Base-by-base conservation (phyloP, 495 filamentous ascomycete genomes). In the Neurospora sp. region DNA sequence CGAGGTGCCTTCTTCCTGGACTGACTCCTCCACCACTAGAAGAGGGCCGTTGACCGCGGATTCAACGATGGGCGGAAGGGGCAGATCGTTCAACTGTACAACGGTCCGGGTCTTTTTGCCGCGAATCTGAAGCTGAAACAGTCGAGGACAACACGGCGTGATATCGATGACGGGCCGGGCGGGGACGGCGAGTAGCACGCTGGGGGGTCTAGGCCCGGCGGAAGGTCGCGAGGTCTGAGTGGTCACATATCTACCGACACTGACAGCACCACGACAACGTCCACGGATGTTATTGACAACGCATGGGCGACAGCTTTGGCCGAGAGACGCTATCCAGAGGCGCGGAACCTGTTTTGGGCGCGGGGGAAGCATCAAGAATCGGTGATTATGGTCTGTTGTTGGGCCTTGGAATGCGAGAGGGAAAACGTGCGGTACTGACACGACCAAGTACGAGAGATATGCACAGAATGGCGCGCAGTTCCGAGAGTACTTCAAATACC, bases 11-110 rank as follows among this genome's bases (percentile, higher is more conserved):
- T 65, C 53, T 18, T 37, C 53, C 27, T 35, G 53, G 53, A 65
- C 53, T 18, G 53, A 65, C 31, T 65, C 53, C 53, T 65, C 53
- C 53, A 35, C 53, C 53, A 65, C 53, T 35, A 65, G 6, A 18
- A 65, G 53, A 65, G 27, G 53, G 53, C 53, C 7, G 53, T 65
- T 35, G 53, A 65, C 53, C 6, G 27, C 14, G 14, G 53, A 9
- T 18, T 37, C 53, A 65, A 18, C 31, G 27, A 65, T 27, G 27
- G 53, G 53, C 22, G 53, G 53, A 65, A 31, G 53, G 18, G 91
- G 90, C 18, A 92, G 83, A 65, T 93, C 90, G 46, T 90, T 86
- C 20, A 92, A 77, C 65, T 83, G 89, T 53, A 90, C 77, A 0
- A 85, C 88, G 1, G 88, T 83, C 72, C 80, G 83, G 0, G 88